Percentiles rank a stretch among this genome's conserved stretches.
These are phyloP conservation scores for Myxozyma vanderwaltii DNA, from an alignment of 805 yeast genomes.

Conservation along the genomic window DNA sequence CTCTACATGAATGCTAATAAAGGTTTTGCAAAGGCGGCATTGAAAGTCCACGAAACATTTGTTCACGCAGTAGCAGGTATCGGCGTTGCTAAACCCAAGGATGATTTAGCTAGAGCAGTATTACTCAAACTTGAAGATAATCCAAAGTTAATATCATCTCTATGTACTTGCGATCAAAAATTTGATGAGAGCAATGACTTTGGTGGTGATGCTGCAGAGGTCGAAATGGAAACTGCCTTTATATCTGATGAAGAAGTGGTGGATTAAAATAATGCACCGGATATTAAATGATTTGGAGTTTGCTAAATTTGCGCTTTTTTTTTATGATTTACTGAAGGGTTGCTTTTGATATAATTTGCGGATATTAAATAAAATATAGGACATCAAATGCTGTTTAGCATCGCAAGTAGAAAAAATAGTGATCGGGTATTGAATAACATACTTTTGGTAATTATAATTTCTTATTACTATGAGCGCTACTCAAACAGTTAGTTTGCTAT, in stretches of 20 bases:
- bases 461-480: no score
- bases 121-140: neutral
- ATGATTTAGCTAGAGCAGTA: slow-evolving; percentile 1
- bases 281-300: no score
- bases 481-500: no score
- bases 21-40: neutral
- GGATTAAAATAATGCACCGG: neutral
- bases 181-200: neutral
- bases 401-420: no score
- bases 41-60: neutral
- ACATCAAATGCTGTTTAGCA: no score
- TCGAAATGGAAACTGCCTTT: neutral
- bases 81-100: neutral
- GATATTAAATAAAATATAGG: no score
- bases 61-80: neutral
- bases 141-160: neutral
- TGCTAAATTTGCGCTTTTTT: neutral
- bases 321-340: neutral
- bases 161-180: neutral
- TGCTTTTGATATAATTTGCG: neutral
- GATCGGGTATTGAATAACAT: no score
- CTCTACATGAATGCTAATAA: neutral
- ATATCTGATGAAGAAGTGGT: neutral
- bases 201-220: neutral
- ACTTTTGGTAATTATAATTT: no score